Percentiles rank a stretch among this genome's conserved stretches.
These are phyloP conservation scores for Cicer pinnatifidum DNA, from an alignment of 306 rosid genomes.

Conservation along the genomic window DNA sequence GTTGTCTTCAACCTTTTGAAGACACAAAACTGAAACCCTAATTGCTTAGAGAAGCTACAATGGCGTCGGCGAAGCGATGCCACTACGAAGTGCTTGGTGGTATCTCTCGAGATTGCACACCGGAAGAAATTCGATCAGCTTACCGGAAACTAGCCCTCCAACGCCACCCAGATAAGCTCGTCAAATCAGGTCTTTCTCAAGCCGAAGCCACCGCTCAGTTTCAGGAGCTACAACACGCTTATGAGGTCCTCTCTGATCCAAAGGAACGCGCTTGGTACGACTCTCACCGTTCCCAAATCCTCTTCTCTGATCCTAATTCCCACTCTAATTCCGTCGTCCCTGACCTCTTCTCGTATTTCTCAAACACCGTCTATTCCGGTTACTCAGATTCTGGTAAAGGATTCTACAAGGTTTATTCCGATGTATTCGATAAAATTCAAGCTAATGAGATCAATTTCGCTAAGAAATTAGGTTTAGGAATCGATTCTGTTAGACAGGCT, in stretches of 20 bases:
- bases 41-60: constrained; percentile 4
- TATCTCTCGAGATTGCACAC: constrained; percentile 57
- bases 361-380: constrained; percentile 73
- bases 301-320: constrained; percentile 74
- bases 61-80: constrained; percentile 82
- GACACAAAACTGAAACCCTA: constrained; percentile 38
- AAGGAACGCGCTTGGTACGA: constrained; percentile 98
- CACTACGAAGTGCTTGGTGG: constrained; percentile 90
- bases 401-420: constrained; percentile 76
- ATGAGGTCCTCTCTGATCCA: constrained; percentile 93
- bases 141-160: constrained; percentile 84
- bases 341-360: constrained; percentile 87
- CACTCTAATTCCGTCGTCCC: constrained; percentile 59
- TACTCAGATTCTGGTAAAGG: constrained; percentile 72
- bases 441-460: constrained; percentile 76
- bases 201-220: constrained; percentile 85
- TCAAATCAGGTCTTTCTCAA: constrained; percentile 74
- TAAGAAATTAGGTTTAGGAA: constrained; percentile 61
- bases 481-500: constrained; percentile 62
- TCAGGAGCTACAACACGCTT: constrained; percentile 92
- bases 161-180: constrained; percentile 95
- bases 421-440: constrained; percentile 66
- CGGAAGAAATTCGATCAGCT: constrained; percentile 80
- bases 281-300: constrained; percentile 93
- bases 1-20: not conserved